Base-by-base conservation (phyloP, 257 asterid species). In the Solanum peruvianum region DNA sequence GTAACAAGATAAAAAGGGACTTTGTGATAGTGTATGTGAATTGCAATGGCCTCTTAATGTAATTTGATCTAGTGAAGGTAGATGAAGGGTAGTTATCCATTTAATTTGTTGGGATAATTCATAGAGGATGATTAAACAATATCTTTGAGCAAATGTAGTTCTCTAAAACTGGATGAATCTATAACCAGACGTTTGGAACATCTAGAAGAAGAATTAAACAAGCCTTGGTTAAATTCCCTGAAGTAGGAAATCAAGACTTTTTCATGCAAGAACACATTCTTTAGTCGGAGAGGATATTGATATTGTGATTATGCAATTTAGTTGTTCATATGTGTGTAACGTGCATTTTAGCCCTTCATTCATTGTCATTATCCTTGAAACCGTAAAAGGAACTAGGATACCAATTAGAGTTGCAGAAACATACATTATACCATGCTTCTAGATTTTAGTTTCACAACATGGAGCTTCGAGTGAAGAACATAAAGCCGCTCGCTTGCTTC, bases 401-500 rank as follows among this genome's bases (percentile, higher is more conserved):
- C 20, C 60, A n/a, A 25, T 56, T 60, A 58, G 25, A 0, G 0
- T 52, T 70, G 49, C 2, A 82, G 20, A 49, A 31, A 31, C 21
- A 39, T 39, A 82, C 20, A 31, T 18, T 82, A 16, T 62, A 23
- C 15, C 20, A n/a, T 81, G 44, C 21, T 4, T 21, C 69, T 45
- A 31, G 15, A 41, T 85, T 64, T 7, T 33, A 41, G 33, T n/a
- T 14, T 5, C 33, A n/a, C 62, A 66, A 31, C 23, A 49, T 62
- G 92, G 92, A 81, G 89, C 85, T 82, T 89, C 86, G 90, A 90
- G 91, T 88, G 89, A 90, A 90, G 89, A 87, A 88, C 91, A 85
- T 29, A 60, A 85, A 77, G 83, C 89, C 31, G 2, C 49, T 82
- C 23, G 86, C 89, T 88, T 44, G 88, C 78, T 42, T 88, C 91